These are phyloP conservation scores for Cystofilobasidium bisporidii DNA, from an alignment of 768 basidiomycete species.

Conservation along the genomic window DNA sequence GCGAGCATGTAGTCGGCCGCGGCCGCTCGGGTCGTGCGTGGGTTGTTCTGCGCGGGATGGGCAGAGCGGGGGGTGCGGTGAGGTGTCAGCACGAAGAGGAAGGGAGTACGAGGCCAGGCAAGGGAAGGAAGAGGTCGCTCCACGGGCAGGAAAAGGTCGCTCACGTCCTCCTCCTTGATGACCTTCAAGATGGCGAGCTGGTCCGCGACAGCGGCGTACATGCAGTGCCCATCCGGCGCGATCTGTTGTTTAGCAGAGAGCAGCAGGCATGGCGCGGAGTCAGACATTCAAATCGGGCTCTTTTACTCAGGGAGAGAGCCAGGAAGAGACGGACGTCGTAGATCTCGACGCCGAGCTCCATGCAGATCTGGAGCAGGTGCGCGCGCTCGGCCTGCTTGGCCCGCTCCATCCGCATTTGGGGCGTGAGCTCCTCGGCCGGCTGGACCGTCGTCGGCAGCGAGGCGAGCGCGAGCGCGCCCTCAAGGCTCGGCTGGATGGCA, in stretches of 20 bases:
- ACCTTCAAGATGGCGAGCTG: constrained; percentile 69
- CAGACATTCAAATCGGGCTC: too few relatives aligned
- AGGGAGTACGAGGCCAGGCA: too few relatives aligned
- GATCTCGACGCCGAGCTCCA: constrained; percentile 27
- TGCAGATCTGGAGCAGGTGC: constrained; percentile 27
- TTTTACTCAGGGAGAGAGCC: too few relatives aligned
- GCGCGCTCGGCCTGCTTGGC: constrained; percentile 27
- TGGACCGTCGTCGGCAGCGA: constrained; percentile 1
- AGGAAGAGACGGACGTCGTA: constrained; percentile 11
- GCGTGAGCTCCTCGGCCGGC: constrained; percentile 16
- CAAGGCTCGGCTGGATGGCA: not conserved
- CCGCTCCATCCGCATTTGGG: constrained; percentile 16
- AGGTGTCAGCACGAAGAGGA: not conserved
- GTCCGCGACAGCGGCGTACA: constrained; percentile 88
- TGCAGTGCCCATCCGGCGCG: constrained; percentile 89
- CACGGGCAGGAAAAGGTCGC: not conserved
- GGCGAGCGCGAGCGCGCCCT: constrained; percentile 6
- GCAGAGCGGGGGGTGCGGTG: not conserved
- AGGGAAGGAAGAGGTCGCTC: not conserved
- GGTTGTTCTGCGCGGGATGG: constrained; percentile 47
- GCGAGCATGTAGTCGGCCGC: constrained; percentile 72
- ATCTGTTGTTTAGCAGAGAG: too few relatives aligned
- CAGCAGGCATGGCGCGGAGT: too few relatives aligned
- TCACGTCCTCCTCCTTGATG: constrained; percentile 44
- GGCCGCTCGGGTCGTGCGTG: constrained; percentile 52